These are phyloP conservation scores for Themeda triandra DNA, from an alignment of 176 grass and related monocot species.

Conservation along the genomic window DNA sequence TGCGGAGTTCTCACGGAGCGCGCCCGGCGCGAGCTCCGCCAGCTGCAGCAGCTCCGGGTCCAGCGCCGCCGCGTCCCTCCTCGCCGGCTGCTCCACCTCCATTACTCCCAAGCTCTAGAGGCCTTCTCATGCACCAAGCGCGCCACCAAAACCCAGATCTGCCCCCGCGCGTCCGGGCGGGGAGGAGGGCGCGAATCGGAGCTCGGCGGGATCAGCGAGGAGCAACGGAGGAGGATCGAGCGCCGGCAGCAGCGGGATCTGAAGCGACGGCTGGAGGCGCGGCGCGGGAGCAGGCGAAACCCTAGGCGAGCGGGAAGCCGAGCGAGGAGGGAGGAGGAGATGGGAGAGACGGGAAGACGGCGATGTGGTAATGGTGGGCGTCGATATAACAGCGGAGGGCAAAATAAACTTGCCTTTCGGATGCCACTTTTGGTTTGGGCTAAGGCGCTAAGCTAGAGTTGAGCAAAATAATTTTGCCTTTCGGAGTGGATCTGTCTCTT, in stretches of 20 bases:
- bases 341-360: slow-evolving; percentile 20
- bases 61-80: slow-evolving; percentile 71
- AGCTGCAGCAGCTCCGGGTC: slow-evolving; percentile 97
- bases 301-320: slow-evolving; percentile 30
- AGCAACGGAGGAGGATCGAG: slow-evolving; percentile 29
- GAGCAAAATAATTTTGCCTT: background rate
- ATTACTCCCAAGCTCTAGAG: slow-evolving; percentile 42
- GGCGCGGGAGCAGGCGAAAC: slow-evolving; percentile 27
- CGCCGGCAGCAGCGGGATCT: slow-evolving; percentile 36
- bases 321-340: background rate
- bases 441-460: background rate
- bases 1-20: slow-evolving; percentile 67
- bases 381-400: slow-evolving; percentile 54
- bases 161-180: slow-evolving; percentile 10
- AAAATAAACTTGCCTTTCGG: slow-evolving; percentile 52
- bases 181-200: slow-evolving; percentile 9
- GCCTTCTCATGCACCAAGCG: slow-evolving; percentile 73
- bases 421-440: slow-evolving; percentile 22
- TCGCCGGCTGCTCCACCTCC: slow-evolving; percentile 70
- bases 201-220: slow-evolving; percentile 12
- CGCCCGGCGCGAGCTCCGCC: slow-evolving; percentile 70
- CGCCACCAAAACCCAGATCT: slow-evolving; percentile 52
- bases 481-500: too few relatives aligned
- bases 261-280: background rate
- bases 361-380: slow-evolving; percentile 39